Conservation (phyloP, 140 eudicot species). For the Senecio squalidus region DNA sequence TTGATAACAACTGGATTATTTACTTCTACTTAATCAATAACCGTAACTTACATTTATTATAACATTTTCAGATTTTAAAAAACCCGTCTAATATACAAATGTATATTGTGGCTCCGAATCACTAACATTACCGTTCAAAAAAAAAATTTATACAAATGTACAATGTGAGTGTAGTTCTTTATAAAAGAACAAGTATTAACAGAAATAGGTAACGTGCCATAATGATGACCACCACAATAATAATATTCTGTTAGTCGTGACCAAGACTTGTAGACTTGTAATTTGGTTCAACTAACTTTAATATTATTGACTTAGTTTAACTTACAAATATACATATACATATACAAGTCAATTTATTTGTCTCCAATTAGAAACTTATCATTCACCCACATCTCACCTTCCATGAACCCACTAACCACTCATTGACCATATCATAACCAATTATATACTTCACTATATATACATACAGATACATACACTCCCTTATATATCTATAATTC, state of each 20-base stretch:
- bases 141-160: no score
- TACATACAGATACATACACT: background rate
- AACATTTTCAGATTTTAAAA: no score
- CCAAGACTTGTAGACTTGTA: constrained; percentile 30
- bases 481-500: no score
- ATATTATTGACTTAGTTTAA: constrained; percentile 21
- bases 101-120: no score
- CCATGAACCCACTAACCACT: constrained; percentile 27
- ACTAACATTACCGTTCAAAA: no score
- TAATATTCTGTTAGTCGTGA: constrained; percentile 20
- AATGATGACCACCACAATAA: constrained; percentile 16
- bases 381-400: constrained; percentile 38
- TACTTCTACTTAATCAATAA: no score
- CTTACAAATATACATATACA: background rate
- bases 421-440: constrained; percentile 19
- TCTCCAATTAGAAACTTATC: constrained; percentile 18
- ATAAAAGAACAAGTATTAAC: background rate
- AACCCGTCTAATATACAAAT: no score
- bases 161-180: no score
- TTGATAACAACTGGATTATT: no score
- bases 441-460: constrained; percentile 13
- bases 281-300: constrained; percentile 29
- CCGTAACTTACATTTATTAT: no score
- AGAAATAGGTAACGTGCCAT: background rate
- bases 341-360: constrained; percentile 13